These are phyloP conservation scores for Allantophomopsis cytisporea DNA, from an alignment of 2,329 filamentous ascomycete species.

Conservation along the genomic window DNA sequence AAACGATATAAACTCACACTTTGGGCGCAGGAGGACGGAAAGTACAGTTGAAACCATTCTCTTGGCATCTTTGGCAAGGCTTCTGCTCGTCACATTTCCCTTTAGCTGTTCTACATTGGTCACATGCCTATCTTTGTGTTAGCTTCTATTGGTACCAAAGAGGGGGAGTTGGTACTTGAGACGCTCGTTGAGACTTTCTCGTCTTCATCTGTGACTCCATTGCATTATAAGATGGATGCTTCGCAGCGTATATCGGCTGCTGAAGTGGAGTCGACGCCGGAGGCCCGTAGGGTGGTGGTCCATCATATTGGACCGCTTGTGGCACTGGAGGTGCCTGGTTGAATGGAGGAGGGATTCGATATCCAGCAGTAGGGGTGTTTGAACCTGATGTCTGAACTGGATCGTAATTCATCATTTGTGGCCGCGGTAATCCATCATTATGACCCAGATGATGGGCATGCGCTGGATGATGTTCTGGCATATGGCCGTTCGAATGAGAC, in stretches of 20 bases:
- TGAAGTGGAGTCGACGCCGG: too few species aligned
- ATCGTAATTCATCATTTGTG: too few species aligned
- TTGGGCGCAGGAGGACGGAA: constrained; percentile 87
- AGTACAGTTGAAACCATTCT: constrained; percentile 71
- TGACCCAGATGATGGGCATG: too few species aligned
- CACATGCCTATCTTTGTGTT: constrained; percentile 49
- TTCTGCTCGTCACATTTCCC: constrained; percentile 84
- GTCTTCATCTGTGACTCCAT: constrained; percentile 4
- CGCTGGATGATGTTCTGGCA: constrained; percentile 12
- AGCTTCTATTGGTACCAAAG: too few species aligned
- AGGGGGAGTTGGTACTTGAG: constrained; percentile 20
- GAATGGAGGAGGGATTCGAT: too few species aligned
- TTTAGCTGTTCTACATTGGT: constrained; percentile 76
- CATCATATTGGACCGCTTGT: too few species aligned
- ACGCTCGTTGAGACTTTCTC: constrained; percentile 16
- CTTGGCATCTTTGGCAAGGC: constrained; percentile 75
- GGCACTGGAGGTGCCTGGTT: too few species aligned
- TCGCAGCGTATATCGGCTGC: too few species aligned
- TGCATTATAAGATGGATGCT: not conserved
- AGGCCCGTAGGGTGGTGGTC: too few species aligned
- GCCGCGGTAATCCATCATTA: too few species aligned
- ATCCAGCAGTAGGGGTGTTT: too few species aligned
- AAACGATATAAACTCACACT: constrained; percentile 45
- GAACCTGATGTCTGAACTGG: too few species aligned
- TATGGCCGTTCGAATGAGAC: constrained; percentile 2